These are phyloP conservation scores for Mycocentrospora acerina DNA, from an alignment of 2,329 filamentous ascomycete species.

Conservation along the genomic window DNA sequence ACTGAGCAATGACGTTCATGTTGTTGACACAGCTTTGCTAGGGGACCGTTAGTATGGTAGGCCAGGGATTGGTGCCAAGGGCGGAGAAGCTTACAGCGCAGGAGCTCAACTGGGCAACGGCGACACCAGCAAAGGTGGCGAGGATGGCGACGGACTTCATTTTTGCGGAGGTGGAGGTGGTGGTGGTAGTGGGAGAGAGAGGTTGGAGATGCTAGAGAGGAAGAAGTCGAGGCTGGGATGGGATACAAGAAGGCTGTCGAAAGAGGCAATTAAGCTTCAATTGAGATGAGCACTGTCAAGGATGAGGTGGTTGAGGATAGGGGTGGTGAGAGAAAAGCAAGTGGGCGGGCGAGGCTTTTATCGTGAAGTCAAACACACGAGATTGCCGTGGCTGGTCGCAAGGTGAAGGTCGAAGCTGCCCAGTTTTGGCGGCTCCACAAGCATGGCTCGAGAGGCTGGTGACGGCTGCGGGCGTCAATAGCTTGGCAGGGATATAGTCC, in stretches of 20 bases:
- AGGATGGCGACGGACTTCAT: slow-evolving; percentile 46
- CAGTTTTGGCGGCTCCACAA: slow-evolving; percentile 5
- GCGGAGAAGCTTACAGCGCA: slow-evolving; percentile 40
- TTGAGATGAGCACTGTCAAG: no score
- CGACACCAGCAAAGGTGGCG: slow-evolving; percentile 36
- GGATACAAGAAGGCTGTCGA: slow-evolving; percentile 11
- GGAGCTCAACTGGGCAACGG: slow-evolving; percentile 36
- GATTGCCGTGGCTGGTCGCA: slow-evolving; percentile 11
- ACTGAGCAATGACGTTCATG: slow-evolving; percentile 46
- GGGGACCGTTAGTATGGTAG: slow-evolving; percentile 10
- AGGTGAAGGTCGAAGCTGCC: slow-evolving; percentile 9
- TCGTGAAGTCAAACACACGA: slow-evolving; percentile 9
- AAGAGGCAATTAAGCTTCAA: no score
- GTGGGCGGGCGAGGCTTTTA: slow-evolving; percentile 12
- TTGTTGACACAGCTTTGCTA: slow-evolving; percentile 48
- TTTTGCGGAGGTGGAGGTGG: slow-evolving; percentile 14
- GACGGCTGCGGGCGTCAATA: slow-evolving; percentile 1
- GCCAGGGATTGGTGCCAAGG: slow-evolving; percentile 1
- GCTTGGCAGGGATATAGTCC: slow-evolving; percentile 13
- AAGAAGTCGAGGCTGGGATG: slow-evolving; percentile 21
- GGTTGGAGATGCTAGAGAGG: slow-evolving; percentile 26
- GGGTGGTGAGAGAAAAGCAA: slow-evolving; percentile 1
- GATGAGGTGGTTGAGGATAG: slow-evolving; percentile 2
- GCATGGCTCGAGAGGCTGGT: slow-evolving; percentile 9
- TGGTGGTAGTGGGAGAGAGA: slow-evolving; percentile 16